Base-by-base conservation (phyloP, 75 land plant genomes). In the Sequoiadendron giganteum region DNA sequence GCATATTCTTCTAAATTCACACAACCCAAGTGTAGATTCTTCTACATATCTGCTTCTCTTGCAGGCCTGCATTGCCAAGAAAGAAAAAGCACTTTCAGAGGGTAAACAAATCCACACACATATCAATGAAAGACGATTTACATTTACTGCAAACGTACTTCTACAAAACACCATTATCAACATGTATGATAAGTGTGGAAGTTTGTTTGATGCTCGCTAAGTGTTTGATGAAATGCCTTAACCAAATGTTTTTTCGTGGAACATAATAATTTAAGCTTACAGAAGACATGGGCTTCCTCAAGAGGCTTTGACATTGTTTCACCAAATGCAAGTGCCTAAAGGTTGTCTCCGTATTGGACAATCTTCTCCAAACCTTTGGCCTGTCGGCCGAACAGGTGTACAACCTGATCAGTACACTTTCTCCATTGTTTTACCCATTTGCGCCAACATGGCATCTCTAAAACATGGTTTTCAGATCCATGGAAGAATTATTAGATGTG, bases 241-340 rank as follows among this genome's bases (percentile, higher is more conserved):
- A 56, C 68, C 49, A 48, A 87, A 89, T 82, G 77, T 89, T 5
- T 40, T 90, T 48, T 78, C 87, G 6, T 90, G 91, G 87, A 90
- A 78, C 86, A 72, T 81, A 36, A 90, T 90, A 79, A 88, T 90
- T 77, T 82, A 82, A 65, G 91, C 61, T 28, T 88, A 90, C 48
- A 58, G 28, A 28, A 36, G 78, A 15, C 72, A 88, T n/a, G 83
- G 90, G 6, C 16, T 25, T 25, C n/a, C 72, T 75, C 40, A 88
- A 15, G 87, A 88, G 38, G 91, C 89, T 30, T 52, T 85, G 39
- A 56, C 55, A 56, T 16, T 88, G 76, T 88, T 90, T 55, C 61
- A n/a, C 34, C n/a, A 42, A 56, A 88, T 88, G 88, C 70, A 65
- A 65, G 70, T 65, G n/a, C 70, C 70, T 65, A 65, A 65, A 65